Evolutionary conservation across 306 rosid genomes (phyloP).

Genomic region (Fragaria nilgerrensis): DNA sequence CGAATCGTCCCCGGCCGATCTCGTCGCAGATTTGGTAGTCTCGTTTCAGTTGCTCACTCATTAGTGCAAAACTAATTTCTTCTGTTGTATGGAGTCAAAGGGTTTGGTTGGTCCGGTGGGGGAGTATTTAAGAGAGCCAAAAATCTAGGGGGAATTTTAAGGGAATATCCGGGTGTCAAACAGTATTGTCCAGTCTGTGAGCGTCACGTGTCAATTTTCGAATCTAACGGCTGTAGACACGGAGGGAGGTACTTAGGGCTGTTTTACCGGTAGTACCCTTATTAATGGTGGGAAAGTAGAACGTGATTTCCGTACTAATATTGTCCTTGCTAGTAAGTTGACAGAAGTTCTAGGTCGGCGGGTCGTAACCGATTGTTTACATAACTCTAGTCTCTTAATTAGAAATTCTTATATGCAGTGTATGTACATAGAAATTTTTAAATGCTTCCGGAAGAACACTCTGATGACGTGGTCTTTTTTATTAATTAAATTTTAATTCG

Average conservation of each 20-base stretch:
- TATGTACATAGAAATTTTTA: no score
- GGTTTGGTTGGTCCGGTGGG: no score
- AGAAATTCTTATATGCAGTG: no score
- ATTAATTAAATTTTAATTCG: no score
- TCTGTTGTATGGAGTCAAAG: not conserved
- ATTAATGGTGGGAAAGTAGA: not conserved
- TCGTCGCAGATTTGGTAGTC: constrained; percentile 50
- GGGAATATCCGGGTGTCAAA: constrained; percentile 30
- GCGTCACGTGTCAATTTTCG: constrained; percentile 17
- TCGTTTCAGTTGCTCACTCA: constrained; percentile 46
- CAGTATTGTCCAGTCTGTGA: not conserved
- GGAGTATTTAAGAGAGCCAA: not conserved
- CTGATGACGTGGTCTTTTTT: no score
- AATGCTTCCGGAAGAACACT: no score
- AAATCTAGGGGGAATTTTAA: not conserved
- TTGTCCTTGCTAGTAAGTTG: not conserved
- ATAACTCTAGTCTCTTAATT: no score
- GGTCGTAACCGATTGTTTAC: no score
- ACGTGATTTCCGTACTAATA: constrained; percentile 9
- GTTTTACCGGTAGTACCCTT: constrained; percentile 15
- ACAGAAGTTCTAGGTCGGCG: no score
- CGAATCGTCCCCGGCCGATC: constrained; percentile 71
- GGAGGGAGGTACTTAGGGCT: not conserved
- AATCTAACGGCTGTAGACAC: constrained; percentile 14
- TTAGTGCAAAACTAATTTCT: constrained; percentile 2